Evolutionary conservation across 2,329 filamentous ascomycete species (phyloP).

Genomic region (Cladosporium cucumerinum): DNA sequence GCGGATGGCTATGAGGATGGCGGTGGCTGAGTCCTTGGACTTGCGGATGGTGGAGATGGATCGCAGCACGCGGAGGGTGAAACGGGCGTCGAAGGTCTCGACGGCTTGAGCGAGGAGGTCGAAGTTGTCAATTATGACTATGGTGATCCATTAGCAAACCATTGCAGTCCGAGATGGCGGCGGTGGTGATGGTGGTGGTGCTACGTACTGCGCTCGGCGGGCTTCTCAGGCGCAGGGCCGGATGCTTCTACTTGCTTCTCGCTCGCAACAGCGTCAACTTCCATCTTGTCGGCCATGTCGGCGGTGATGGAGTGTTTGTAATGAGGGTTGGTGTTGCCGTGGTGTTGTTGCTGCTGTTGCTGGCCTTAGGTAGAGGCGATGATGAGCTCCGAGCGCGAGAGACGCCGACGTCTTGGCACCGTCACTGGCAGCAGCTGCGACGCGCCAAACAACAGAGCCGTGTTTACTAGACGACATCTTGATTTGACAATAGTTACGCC

Average conservation of each 20-base stretch:
- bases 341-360: not conserved
- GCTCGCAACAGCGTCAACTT: constrained; percentile 37
- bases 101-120: constrained; percentile 88
- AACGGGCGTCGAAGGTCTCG: constrained; percentile 87
- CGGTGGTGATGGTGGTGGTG: too few relatives aligned
- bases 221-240: constrained; percentile 34
- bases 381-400: not conserved
- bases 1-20: constrained; percentile 33
- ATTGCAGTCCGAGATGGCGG: not conserved
- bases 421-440: not conserved
- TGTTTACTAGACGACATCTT: not conserved
- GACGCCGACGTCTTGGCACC: not conserved
- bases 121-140: constrained; percentile 96
- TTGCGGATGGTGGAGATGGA: constrained; percentile 96
- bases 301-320: constrained; percentile 15
- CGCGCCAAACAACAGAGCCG: not conserved
- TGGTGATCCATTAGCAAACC: not conserved
- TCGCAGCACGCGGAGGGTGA: constrained; percentile 87
- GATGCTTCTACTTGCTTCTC: constrained; percentile 41
- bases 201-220: constrained; percentile 34
- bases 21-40: constrained; percentile 48
- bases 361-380: not conserved
- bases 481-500: not conserved
- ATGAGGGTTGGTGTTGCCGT: constrained; percentile 20
- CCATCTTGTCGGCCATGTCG: constrained; percentile 50